These are phyloP conservation scores for Akanthomyces uredinophilus DNA, from an alignment of 2,329 filamentous ascomycete genomes.

Conservation along the genomic window DNA sequence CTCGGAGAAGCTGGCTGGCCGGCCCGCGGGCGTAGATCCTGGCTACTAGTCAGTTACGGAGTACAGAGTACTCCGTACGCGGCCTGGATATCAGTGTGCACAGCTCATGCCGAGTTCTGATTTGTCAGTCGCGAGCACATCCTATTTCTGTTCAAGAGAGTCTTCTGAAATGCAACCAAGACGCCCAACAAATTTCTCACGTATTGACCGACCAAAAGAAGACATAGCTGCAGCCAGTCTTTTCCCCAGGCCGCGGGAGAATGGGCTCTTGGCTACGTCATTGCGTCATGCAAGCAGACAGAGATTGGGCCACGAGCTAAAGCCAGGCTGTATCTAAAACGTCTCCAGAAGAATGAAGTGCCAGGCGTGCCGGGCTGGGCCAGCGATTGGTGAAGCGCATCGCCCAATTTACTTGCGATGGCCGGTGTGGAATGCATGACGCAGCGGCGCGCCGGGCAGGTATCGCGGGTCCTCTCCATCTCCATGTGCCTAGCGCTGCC, in stretches of 20 bases:
- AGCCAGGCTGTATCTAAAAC: not conserved
- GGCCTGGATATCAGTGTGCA: too few species aligned
- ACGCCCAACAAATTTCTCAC: too few species aligned
- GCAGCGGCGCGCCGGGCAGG: not conserved
- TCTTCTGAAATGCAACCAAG: too few species aligned
- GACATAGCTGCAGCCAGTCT: too few species aligned
- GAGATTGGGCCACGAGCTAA: not conserved
- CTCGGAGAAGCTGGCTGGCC: not conserved
- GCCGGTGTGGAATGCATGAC: not conserved
- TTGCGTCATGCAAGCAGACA: not conserved
- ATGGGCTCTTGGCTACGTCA: not conserved
- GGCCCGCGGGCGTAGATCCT: not conserved
- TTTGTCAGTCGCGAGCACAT: not conserved
- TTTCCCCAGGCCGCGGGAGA: too few species aligned
- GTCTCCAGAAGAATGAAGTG: not conserved
- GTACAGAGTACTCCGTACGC: too few species aligned
- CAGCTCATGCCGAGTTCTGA: not conserved
- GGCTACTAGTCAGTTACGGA: too few species aligned
- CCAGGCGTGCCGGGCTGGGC: not conserved
- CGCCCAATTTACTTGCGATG: not conserved
- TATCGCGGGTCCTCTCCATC: not conserved
- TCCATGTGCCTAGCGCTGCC: not conserved
- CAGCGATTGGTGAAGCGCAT: not conserved
- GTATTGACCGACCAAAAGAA: too few species aligned
- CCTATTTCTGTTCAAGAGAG: too few species aligned